Conservation (phyloP, 169 alveolate species). For the Plasmodium gonderi region DNA sequence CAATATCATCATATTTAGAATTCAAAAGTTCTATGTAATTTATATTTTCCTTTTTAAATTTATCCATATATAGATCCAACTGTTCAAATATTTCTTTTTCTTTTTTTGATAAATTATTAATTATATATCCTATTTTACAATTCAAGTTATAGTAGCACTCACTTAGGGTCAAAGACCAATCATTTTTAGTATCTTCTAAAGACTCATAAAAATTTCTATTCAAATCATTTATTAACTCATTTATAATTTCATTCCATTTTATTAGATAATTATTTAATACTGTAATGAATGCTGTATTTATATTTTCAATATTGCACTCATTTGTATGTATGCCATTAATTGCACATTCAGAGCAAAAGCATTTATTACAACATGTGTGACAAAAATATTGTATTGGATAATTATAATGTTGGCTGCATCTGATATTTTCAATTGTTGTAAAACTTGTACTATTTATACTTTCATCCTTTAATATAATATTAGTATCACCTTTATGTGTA, state of each 20-base stretch:
- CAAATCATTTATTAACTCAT: conserved; percentile 75
- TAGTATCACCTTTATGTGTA: background rate
- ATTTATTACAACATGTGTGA: conserved; percentile 78
- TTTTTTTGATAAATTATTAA: conserved; percentile 37
- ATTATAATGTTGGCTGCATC: conserved; percentile 84
- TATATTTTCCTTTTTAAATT: conserved; percentile 59
- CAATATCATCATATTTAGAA: conserved; percentile 56
- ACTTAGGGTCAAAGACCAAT: conserved; percentile 77
- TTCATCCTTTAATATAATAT: background rate
- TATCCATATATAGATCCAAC: conserved; percentile 41
- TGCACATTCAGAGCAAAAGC: conserved; percentile 87
- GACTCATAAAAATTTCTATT: conserved; percentile 79
- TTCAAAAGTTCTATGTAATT: conserved; percentile 30
- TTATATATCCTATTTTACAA: conserved; percentile 32
- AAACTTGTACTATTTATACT: conserved; percentile 16
- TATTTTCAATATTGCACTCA: conserved; percentile 80
- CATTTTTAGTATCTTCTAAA: conserved; percentile 79
- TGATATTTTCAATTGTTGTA: conserved; percentile 80
- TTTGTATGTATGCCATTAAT: conserved; percentile 76
- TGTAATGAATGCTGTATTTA: conserved; percentile 79
- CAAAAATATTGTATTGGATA: conserved; percentile 87
- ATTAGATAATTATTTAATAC: conserved; percentile 78
- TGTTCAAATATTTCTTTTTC: conserved; percentile 66
- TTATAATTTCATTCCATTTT: conserved; percentile 82
- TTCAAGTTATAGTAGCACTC: conserved; percentile 51